Conservation (phyloP, 2,329 filamentous ascomycete species). For the Neofusicoccum cordaticola region DNA sequence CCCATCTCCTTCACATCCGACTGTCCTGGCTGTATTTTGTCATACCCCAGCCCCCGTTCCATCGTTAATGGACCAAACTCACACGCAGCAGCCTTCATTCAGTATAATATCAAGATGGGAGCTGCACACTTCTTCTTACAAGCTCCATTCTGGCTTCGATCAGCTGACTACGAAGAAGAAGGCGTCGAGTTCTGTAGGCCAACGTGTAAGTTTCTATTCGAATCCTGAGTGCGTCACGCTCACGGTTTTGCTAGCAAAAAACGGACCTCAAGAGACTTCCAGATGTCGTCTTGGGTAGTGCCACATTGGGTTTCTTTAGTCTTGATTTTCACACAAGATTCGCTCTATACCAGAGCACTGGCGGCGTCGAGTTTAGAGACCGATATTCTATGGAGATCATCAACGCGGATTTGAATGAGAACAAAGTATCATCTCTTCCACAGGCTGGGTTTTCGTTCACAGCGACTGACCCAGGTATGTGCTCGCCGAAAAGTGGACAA, state of each 20-base stretch:
- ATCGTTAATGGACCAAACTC: constrained; percentile 41
- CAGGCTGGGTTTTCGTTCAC: constrained; percentile 76
- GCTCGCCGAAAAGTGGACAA: constrained; percentile 23
- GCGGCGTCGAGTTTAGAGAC: constrained; percentile 76
- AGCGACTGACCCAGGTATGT: constrained; percentile 61
- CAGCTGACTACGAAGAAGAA: constrained; percentile 67
- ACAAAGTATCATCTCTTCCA: constrained; percentile 65
- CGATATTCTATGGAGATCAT: constrained; percentile 69
- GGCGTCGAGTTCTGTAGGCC: constrained; percentile 33
- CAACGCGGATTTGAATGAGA: constrained; percentile 61
- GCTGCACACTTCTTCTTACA: constrained; percentile 58
- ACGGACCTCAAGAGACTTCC: constrained; percentile 56
- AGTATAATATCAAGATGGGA: constrained; percentile 85
- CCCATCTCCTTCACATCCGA: constrained; percentile 55
- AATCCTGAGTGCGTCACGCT: constrained; percentile 1
- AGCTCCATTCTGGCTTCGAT: constrained; percentile 72
- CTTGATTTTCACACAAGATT: constrained; percentile 67
- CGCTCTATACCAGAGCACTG: constrained; percentile 74
- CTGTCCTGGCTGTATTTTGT: constrained; percentile 72
- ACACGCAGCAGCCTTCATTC: constrained; percentile 62
- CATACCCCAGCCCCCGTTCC: constrained; percentile 43
- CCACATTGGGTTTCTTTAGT: constrained; percentile 68
- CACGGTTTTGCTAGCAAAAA: constrained; percentile 27
- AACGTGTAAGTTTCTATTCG: not conserved
- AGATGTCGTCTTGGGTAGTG: constrained; percentile 67